Evolutionary conservation across 768 basidiomycete species (phyloP), one percentile per base, ranked within the genome.

Genomic region (Mycena pura): DNA sequence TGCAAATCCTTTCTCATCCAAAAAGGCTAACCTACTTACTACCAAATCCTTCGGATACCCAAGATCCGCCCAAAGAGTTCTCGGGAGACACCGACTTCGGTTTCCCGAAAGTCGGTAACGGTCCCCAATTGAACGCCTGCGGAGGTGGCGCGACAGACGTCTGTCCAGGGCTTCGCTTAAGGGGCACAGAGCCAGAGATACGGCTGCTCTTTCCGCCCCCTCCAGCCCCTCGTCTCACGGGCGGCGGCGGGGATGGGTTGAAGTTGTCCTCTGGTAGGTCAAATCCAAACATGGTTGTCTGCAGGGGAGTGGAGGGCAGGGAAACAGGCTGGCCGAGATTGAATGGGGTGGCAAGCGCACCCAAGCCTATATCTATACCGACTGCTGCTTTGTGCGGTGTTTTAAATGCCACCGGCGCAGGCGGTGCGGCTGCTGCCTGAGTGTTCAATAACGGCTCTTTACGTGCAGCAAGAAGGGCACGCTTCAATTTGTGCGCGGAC

Each of bases 401-500:
- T 29, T 73, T 70, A 62, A 77, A 82, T 5, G 73, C 72, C 27
- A 74, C 45, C 6, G 73, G 77, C 3, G 80, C 72, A 15, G 74
- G 69, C 9, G 78, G 73, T 10, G 77, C 74, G 13, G 70, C 46
- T 3, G 72, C 71, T 3, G 83, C 87, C 54, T 79, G 83, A 6
- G 76, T 83, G 69, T 91, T 93, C 38, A 93, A 73, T 32, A 91
- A 73, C 0, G 93, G 92, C 61, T 86, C 81, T 55, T 80, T 81
- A 31, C 92, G 84, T 1, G 80, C 80, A 6, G 77, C 70, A 22
- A 93, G 73, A 9, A 95, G 78, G 0, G 88, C 88, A 5, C 79
- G 79, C 74, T 93, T 94, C 55, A 95, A 79, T 60, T 79, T 83
- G 48, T 85, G 83, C 2, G 89, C 89, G 6, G 89, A 84, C 28